phyloP scores from a whole-genome alignment of 345 rosid genomes.

The Arabidopsis suecica region DNA sequence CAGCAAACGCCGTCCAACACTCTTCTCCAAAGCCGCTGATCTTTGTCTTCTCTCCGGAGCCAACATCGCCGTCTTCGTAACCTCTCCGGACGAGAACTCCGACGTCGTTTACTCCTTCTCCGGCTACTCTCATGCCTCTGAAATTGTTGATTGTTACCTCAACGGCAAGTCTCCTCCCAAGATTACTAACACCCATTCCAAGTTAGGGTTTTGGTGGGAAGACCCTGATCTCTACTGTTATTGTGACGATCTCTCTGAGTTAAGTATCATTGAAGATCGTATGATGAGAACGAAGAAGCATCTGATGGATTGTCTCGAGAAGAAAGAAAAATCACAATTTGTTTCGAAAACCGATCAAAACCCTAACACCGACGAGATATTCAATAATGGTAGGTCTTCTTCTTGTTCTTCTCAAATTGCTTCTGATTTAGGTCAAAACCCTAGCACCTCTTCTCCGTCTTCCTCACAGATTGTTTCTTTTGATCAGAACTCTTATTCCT shows the following conservation, averaged over 20 bases:
- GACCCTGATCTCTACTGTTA: neutral
- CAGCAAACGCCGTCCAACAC: neutral
- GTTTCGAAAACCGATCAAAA: neutral
- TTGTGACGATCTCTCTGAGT: neutral
- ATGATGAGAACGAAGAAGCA: neutral
- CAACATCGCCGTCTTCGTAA: constrained; percentile 4
- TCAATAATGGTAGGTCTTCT: too few species aligned
- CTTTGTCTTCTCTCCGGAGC: neutral
- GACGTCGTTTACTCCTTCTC: constrained; percentile 3
- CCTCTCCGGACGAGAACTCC: neutral
- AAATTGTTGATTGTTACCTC: neutral
- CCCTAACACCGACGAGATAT: neutral
- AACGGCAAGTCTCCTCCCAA: neutral
- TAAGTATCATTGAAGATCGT: neutral
- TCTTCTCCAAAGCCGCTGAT: constrained; percentile 2
- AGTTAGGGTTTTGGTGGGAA: constrained; percentile 10
- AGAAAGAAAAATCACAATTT: neutral
- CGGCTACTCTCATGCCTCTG: neutral
- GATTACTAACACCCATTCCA: neutral
- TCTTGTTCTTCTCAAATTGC: too few species aligned
- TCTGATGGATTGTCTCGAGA: neutral
- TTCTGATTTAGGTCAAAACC: too few species aligned
- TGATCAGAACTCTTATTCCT: too few species aligned
- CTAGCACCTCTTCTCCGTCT: too few species aligned
- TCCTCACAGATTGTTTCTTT: too few species aligned